A percentile compares a stretch with the other conserved stretches of the same genome.
phyloP scores from a whole-genome alignment of 164 flowering plant species.

The Amborella trichopoda region DNA sequence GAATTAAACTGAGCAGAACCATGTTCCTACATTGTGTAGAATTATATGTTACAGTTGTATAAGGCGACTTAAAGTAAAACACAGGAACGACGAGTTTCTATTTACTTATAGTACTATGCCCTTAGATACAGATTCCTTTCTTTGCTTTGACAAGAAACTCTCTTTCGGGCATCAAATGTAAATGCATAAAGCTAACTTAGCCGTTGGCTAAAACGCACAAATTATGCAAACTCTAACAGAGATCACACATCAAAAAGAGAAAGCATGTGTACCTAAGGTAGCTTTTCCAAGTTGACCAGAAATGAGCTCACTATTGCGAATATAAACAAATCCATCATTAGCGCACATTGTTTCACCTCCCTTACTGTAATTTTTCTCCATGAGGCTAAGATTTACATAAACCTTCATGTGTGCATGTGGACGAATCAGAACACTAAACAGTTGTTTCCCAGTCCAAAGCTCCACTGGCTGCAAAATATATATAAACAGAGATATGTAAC shows the following conservation, averaged over 20 bases:
- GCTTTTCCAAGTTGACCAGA: conserved; percentile 94
- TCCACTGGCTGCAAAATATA: conserved; percentile 68
- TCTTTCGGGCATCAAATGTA: background rate
- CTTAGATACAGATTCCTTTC: too few species aligned
- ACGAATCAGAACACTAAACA: conserved; percentile 71
- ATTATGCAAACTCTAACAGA: too few species aligned
- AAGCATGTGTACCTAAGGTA: conserved; percentile 50
- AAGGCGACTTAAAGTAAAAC: too few species aligned
- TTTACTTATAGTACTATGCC: too few species aligned
- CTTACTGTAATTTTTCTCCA: conserved; percentile 53
- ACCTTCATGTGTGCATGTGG: conserved; percentile 72
- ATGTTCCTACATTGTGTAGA: too few species aligned
- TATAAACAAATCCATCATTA: conserved; percentile 87
- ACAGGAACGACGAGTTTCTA: too few species aligned
- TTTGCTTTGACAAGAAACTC: too few species aligned
- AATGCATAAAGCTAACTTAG: too few species aligned
- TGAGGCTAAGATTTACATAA: conserved; percentile 59
- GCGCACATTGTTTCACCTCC: conserved; percentile 66
- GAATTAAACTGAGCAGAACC: too few species aligned
- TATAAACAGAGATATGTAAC: too few species aligned
- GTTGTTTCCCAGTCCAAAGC: conserved; percentile 96
- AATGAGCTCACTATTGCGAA: conserved; percentile 87
- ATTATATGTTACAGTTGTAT: too few species aligned
- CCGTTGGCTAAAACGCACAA: too few species aligned
- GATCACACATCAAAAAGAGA: conserved; percentile 6